Evolutionary conservation across 192 early-diverging fungal genomes (phyloP).

Genomic region (Backusella westeae): DNA sequence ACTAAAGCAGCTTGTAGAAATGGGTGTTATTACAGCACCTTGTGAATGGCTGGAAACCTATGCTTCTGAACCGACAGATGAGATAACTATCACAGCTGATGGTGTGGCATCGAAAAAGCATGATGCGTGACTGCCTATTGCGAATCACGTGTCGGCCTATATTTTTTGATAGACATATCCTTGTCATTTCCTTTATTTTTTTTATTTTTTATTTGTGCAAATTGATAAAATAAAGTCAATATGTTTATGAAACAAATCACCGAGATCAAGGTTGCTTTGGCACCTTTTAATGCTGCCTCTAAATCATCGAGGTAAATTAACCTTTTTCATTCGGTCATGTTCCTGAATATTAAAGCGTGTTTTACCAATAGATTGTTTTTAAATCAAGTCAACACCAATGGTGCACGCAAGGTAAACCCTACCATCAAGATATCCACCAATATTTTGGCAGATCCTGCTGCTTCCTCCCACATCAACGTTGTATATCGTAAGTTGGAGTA

Average conservation of each 20-base stretch:
- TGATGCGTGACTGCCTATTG: background rate
- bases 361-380: slow-evolving; percentile 44
- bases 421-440: slow-evolving; percentile 46
- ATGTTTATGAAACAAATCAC: slow-evolving; percentile 40
- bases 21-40: too few relatives aligned
- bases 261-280: slow-evolving; percentile 51
- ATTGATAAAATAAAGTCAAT: background rate
- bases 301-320: slow-evolving; percentile 47
- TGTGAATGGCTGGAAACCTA: too few relatives aligned
- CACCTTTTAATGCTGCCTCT: slow-evolving; percentile 44
- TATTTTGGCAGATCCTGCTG: slow-evolving; percentile 42
- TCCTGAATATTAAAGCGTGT: background rate
- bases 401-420: slow-evolving; percentile 42
- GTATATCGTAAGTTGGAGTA: slow-evolving; percentile 40
- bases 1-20: too few relatives aligned
- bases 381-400: slow-evolving; percentile 48
- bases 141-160: background rate
- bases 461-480: slow-evolving; percentile 39
- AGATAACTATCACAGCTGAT: background rate
- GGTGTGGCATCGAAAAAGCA: background rate
- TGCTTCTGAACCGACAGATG: too few relatives aligned
- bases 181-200: background rate
- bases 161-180: too few relatives aligned
- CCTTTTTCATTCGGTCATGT: background rate
- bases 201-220: background rate